Evolutionary conservation across 176 grass and related monocot species (phyloP), one percentile per base, ranked within the genome.

Genomic region (Panicum miliaceum): DNA sequence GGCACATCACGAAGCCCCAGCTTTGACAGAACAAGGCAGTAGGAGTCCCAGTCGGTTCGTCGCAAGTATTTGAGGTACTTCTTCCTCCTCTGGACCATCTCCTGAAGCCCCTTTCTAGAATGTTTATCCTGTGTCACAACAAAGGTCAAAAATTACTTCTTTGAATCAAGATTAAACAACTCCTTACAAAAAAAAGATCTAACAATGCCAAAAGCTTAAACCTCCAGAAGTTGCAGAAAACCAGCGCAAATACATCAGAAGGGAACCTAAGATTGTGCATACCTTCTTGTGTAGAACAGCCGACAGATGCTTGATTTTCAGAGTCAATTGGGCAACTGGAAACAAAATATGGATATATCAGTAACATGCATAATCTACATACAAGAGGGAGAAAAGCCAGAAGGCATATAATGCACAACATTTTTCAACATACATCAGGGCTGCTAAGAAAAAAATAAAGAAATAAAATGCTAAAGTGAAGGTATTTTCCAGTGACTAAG

Each of bases 61-160:
- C 91, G 86, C 40, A 98, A 84, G 86, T 98, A 98, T 53, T 92
- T 95, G 57, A 98, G 89, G 79, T 90, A 89, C 41, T 98, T 95
- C 89, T 95, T 98, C 80, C 96, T 95, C 58, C 81, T 92, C 53
- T 98, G 93, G 82, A 98, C 91, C 96, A 98, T 98, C 67, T 95
- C 89, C 73, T 89, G 87, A 40, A 98, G 91, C 40, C 96, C 96
- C 81, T 95, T 98, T 70, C 77, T 89, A 1, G 96, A 98, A 84
- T 98, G 96, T 76, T 95, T 99, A 78, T 99, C 96, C 96, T 99
- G 80, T 11, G 67, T 41, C 32, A 26, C 14, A 69, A 34, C 1
- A 52, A 0, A 19, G 3, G 19, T 3, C 15, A 50, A 75, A 48
- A 5, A 41, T 66, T 62, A 83, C 38, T 80, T 70, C 22, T 27